Percentiles rank a stretch among this genome's conserved stretches.
Evolutionary conservation across 371 early-diverging fungal species (phyloP).

Genomic region (Mucor lusitanicus): DNA sequence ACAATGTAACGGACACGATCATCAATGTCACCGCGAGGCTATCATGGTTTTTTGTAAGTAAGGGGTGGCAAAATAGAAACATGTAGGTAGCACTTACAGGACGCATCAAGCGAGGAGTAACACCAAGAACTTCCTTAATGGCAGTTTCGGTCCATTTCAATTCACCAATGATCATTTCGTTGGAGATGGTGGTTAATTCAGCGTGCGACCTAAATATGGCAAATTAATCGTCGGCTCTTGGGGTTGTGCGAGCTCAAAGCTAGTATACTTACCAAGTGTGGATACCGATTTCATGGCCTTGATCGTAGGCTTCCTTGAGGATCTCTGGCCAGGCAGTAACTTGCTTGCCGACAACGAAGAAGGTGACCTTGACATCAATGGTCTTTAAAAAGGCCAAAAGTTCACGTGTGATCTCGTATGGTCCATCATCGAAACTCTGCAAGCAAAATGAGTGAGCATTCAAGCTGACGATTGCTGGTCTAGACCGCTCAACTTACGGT

Average conservation of each 20-base stretch:
- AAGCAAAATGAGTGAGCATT: neutral
- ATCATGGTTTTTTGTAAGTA: no score
- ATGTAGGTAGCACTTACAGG: constrained; percentile 31
- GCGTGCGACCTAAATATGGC: constrained; percentile 51
- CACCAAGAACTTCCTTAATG: constrained; percentile 62
- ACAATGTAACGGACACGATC: constrained; percentile 54
- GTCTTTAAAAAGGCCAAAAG: constrained; percentile 37
- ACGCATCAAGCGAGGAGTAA: constrained; percentile 63
- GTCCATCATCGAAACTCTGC: constrained; percentile 47
- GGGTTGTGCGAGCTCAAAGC: no score
- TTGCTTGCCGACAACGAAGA: constrained; percentile 56
- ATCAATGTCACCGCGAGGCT: constrained; percentile 56
- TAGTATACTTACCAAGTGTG: constrained; percentile 60
- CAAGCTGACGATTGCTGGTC: neutral
- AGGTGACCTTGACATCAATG: constrained; percentile 46
- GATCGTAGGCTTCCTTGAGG: constrained; percentile 37
- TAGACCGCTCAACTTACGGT: constrained; percentile 14
- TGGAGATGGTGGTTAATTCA: constrained; percentile 59
- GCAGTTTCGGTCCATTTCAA: constrained; percentile 61
- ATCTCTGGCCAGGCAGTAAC: constrained; percentile 47
- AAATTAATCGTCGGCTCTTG: neutral
- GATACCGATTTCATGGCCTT: constrained; percentile 58
- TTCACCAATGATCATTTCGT: constrained; percentile 61
- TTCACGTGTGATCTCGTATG: constrained; percentile 32
- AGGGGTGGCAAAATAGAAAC: neutral